Base-by-base conservation (phyloP, 768 basidiomycete genomes). In the Sarcodon aspratus region DNA sequence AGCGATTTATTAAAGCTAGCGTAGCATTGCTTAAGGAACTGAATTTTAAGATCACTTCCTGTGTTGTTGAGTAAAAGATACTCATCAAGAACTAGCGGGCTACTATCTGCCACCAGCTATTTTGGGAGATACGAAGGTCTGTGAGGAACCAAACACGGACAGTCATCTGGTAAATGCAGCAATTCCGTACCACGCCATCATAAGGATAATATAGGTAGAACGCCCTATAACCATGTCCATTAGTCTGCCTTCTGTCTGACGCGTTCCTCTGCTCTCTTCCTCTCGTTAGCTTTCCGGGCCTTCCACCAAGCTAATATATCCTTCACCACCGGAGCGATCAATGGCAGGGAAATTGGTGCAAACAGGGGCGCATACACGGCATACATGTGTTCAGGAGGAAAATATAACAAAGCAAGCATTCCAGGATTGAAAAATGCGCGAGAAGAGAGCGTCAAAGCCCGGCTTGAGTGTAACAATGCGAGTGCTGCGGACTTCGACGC, bases 331-430 rank as follows among this genome's bases (percentile, higher is more conserved):
- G 87, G 80, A 3, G 87, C 80, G 9, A 92, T 51, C 47, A 97
- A 63, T 6, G 94, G 93, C 31, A 94, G 83, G 3, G 87, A 72
- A 7, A 92, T 76, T 44, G 91, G 93, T 2, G 90, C 95, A 62
- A 99, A 97, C 33, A 99, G 66, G 0, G 96, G 95, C 0, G 90
- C 84, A 63, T 98, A 98, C 8, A 99, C 91, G 2, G 94, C 94
- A 62, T 92, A 94, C 61, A 88, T 97, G 69, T 98, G 96, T 61
- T 98, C 96, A 15, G 91, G 83, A 17, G 96, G 96, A 66, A 98
- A 98, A 65, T 99, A 99, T 17, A 99, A 72, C 60, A 97, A 66
- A 11, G 91, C 93, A 56, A 98, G 68, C 93, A 98, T 96, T 15
- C 86, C 88, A 0, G 95, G 96, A 63, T 92, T 89, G 69, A 96